These are phyloP conservation scores for Rhytidiadelphus loreus DNA, from an alignment of 225 moss, liverwort and hornwort species.

Conservation along the genomic window DNA sequence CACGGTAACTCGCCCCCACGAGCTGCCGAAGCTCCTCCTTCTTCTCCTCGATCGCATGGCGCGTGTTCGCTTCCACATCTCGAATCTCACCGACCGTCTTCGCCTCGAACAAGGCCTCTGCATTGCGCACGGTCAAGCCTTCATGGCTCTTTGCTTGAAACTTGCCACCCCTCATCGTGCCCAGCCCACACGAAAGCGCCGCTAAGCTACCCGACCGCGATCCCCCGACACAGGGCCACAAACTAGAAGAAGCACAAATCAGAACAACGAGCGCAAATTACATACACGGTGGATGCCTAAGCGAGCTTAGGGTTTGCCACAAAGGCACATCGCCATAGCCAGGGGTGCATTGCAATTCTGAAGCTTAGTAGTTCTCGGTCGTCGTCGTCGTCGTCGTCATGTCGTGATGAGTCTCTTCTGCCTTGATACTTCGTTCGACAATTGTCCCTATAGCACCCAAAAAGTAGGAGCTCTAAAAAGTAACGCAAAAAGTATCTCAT, in stretches of 20 bases:
- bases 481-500: not conserved
- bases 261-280: not conserved
- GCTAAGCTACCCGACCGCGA: not conserved
- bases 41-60: conserved; percentile 90
- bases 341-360: not conserved
- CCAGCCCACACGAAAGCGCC: not conserved
- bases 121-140: conserved; percentile 66
- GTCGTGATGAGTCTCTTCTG: not conserved
- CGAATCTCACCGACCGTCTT: conserved; percentile 80
- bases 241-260: not conserved
- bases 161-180: conserved; percentile 79
- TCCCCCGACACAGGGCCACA: not conserved
- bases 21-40: conserved; percentile 96
- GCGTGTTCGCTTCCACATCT: conserved; percentile 68
- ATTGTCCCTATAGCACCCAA: not conserved
- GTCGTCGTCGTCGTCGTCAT: not conserved
- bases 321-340: not conserved
- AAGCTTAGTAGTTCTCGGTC: not conserved
- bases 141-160: conserved; percentile 73
- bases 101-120: conserved; percentile 91
- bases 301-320: not conserved
- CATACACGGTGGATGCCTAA: not conserved
- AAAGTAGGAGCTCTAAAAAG: not conserved
- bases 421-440: not conserved
- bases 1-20: conserved; percentile 90